Conservation (phyloP, 2,329 filamentous ascomycete species). For the Neofusicoccum sp. region DNA sequence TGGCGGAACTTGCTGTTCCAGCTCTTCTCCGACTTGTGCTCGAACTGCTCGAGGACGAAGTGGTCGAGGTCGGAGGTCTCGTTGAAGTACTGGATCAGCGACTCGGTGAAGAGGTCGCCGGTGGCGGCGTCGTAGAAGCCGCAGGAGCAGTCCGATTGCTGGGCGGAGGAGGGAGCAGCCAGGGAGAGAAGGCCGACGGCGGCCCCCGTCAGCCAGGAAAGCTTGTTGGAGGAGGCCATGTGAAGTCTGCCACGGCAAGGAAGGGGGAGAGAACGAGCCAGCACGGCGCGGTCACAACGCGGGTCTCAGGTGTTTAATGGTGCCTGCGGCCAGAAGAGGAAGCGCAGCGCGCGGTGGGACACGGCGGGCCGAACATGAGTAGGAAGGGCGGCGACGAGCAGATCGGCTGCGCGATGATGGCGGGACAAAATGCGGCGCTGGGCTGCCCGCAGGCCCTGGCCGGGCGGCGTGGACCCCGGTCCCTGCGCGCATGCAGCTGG, state of each 20-base stretch:
- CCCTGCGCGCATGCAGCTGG: slow-evolving; percentile 12
- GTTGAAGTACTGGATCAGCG: slow-evolving; percentile 55
- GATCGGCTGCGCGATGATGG: neutral
- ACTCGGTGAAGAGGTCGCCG: slow-evolving; percentile 49
- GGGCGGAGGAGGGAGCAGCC: neutral
- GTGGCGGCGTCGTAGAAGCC: slow-evolving; percentile 48
- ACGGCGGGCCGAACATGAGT: neutral
- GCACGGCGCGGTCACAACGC: slow-evolving; percentile 14
- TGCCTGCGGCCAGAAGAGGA: slow-evolving; percentile 17
- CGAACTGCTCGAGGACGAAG: slow-evolving; percentile 45
- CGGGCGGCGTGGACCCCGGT: slow-evolving; percentile 5
- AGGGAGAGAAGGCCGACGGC: slow-evolving; percentile 8
- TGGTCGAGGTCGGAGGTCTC: slow-evolving; percentile 44
- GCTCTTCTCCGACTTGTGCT: slow-evolving; percentile 49
- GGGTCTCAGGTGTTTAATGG: slow-evolving; percentile 17
- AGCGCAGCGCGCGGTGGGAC: slow-evolving; percentile 2
- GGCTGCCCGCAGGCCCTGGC: neutral
- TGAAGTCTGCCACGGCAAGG: slow-evolving; percentile 13
- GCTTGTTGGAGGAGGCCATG: neutral
- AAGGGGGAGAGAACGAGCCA: slow-evolving; percentile 19
- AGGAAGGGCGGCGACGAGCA: slow-evolving; percentile 3
- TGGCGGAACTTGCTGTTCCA: slow-evolving; percentile 51
- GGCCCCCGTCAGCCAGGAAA: slow-evolving; percentile 4
- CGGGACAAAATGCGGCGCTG: neutral
- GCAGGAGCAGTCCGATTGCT: slow-evolving; percentile 42